Base-by-base conservation (phyloP, 352 stramenopile genomes). In the Globisporangium paroecandrum region DNA sequence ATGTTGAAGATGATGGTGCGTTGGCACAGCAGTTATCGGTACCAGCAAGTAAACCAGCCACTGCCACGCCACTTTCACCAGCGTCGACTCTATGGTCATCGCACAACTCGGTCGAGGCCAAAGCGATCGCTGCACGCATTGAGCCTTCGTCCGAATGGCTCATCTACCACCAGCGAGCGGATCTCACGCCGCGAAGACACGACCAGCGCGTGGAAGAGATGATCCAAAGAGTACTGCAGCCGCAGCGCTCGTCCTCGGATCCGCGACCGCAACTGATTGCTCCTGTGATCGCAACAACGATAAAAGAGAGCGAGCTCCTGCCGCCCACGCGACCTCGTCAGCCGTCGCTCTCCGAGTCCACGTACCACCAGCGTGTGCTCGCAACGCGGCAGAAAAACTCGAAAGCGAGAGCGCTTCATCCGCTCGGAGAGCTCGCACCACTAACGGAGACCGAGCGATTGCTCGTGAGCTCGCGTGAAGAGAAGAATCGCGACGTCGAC, bases 81-180 rank as follows among this genome's bases (percentile, higher is more conserved):
- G 6, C 24, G 13, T 4, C 34, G 3, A 47, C 9, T 12, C 18
- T 64, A 2, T 41, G 49, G 4, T 58, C 59, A 4, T 58, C 69
- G 6, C 41, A 73, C 15, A 64, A 62, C 13, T 18, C 63, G 47
- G 65, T 66, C 3, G 74, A 76, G 34, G 32, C 67, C n/a, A 65
- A 38, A 13, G 75, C 69, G 24, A 73, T 64, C 10, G 29, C 61
- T 13, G 64, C 70, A 12, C 58, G 74, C 3, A 54, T 89, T 18
- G 65, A 64, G 4, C 71, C 73, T 1, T 82, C 82, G 13, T 74
- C 75, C 15, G 77, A 91, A 43, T 91, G 83, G 83, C 68, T 91
- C 25, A 82, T 91, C 59, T 80, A 89, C 57, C 79, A 81, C 20
- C 72, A 81, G 56, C 83, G 77, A 15, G 32, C 65, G 12, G 85